phyloP scores from a whole-genome alignment of 257 asterid species.

The Paraleonurus japonicus region DNA sequence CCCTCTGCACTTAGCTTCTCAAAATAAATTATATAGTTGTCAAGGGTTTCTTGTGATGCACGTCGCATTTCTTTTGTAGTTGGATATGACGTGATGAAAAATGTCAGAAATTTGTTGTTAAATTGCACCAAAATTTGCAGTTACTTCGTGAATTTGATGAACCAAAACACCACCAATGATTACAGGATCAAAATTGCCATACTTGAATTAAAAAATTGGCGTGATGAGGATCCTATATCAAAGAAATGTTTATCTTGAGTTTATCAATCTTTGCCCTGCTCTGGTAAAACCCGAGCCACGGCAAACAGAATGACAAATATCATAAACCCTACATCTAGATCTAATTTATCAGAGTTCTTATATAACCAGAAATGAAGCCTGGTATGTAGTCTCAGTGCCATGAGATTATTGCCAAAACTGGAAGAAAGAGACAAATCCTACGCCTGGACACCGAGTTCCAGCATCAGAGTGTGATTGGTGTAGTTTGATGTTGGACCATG shows the following conservation, averaged over 20 bases:
- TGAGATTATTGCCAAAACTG: conserved; percentile 6
- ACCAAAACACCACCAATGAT: not conserved
- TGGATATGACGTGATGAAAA: not conserved
- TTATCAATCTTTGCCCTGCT: not conserved
- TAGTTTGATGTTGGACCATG: conserved; percentile 42
- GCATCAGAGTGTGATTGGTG: conserved; percentile 46
- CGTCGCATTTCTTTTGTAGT: not conserved
- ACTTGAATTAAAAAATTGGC: not conserved
- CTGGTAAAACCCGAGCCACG: not conserved
- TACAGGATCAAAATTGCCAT: not conserved
- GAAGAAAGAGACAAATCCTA: conserved; percentile 19
- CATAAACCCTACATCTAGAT: not conserved
- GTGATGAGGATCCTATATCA: not conserved
- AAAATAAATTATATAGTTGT: conserved; percentile 23
- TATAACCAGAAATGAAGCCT: not conserved
- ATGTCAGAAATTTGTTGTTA: not conserved
- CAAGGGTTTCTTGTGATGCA: not conserved
- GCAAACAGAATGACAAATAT: not conserved
- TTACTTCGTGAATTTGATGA: not conserved
- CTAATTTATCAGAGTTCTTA: not conserved
- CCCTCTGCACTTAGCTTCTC: conserved; percentile 26
- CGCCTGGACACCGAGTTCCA: conserved; percentile 48
- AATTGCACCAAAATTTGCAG: not conserved
- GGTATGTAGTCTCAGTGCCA: not conserved
- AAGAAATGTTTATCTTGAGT: not conserved